Evolutionary conservation across 1,139 yeast species (phyloP).

Genomic region (Hansenula sp.): DNA sequence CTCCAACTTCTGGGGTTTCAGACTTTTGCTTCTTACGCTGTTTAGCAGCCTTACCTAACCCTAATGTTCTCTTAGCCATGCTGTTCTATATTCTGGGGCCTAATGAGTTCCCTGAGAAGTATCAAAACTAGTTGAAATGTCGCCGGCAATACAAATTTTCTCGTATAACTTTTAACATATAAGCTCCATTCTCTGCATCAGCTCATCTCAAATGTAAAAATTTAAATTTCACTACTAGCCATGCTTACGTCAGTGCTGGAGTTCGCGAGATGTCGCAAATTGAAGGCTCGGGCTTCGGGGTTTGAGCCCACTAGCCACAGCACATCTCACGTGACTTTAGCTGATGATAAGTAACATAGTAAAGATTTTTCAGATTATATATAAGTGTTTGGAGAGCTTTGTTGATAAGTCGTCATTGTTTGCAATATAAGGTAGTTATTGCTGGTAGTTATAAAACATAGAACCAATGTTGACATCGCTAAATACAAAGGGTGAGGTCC

Average conservation of each 20-base stretch:
- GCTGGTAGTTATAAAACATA: constrained; percentile 17
- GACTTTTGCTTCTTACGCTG: constrained; percentile 23
- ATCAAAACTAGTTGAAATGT: no score
- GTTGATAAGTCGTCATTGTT: no score
- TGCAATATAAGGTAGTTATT: no score
- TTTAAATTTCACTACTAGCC: neutral
- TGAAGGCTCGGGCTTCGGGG: constrained; percentile 6
- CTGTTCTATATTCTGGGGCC: neutral
- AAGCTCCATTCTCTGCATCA: neutral
- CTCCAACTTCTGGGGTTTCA: constrained; percentile 19
- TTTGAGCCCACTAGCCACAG: constrained; percentile 5
- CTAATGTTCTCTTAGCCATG: constrained; percentile 79
- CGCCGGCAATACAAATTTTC: neutral
- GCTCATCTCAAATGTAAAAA: constrained; percentile 5
- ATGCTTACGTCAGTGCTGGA: neutral
- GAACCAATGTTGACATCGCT: constrained; percentile 45
- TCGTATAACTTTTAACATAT: neutral
- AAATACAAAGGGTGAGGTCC: constrained; percentile 49
- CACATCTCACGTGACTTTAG: constrained; percentile 7
- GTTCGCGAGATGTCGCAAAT: no score
- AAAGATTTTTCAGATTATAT: no score
- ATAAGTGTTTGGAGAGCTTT: neutral
- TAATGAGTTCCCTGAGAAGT: no score
- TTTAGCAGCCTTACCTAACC: constrained; percentile 36
- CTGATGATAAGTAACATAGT: neutral